Percentiles rank a stretch among this genome's conserved stretches.
Evolutionary conservation across 306 rosid genomes (phyloP).

Genomic region (Begonia peltatifolia): DNA sequence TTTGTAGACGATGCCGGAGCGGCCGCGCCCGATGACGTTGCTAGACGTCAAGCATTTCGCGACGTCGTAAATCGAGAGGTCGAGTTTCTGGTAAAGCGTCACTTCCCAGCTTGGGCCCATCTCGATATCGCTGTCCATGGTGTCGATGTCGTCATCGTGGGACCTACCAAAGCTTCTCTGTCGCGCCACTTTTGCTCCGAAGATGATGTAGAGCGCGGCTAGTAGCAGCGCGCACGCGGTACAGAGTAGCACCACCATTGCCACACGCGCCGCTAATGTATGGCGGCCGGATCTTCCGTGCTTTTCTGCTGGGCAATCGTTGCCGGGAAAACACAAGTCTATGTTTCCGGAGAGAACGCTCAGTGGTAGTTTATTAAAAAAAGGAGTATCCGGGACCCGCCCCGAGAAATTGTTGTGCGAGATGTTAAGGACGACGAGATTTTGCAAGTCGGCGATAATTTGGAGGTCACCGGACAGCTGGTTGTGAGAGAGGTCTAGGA

Average conservation of each 20-base stretch:
- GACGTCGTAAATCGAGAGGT: constrained; percentile 61
- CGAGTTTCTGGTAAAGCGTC: constrained; percentile 85
- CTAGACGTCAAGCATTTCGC: constrained; percentile 36
- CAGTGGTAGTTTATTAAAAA: constrained; percentile 67
- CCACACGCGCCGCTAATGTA: constrained; percentile 53
- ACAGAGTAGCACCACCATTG: constrained; percentile 61
- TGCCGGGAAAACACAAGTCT: constrained; percentile 45
- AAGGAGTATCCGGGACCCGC: constrained; percentile 57
- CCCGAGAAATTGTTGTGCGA: constrained; percentile 76
- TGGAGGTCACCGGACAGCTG: constrained; percentile 51
- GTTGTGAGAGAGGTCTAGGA: constrained; percentile 70
- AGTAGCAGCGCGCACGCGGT: constrained; percentile 54
- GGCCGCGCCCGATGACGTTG: constrained; percentile 62
- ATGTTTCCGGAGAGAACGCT: constrained; percentile 66
- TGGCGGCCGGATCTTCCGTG: constrained; percentile 8
- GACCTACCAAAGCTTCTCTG: constrained; percentile 15
- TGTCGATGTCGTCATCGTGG: constrained; percentile 23
- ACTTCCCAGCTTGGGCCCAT: constrained; percentile 88
- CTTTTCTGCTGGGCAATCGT: constrained; percentile 21
- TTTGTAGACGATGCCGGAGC: constrained; percentile 69
- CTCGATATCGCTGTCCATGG: constrained; percentile 43
- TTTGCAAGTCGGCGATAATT: constrained; percentile 46
- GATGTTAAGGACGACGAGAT: constrained; percentile 75
- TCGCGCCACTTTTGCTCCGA: constrained; percentile 20
- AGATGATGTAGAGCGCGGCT: constrained; percentile 58